These are phyloP conservation scores for Thermothelomyces thermophilus DNA, from an alignment of 2,329 filamentous ascomycete genomes.

Conservation along the genomic window DNA sequence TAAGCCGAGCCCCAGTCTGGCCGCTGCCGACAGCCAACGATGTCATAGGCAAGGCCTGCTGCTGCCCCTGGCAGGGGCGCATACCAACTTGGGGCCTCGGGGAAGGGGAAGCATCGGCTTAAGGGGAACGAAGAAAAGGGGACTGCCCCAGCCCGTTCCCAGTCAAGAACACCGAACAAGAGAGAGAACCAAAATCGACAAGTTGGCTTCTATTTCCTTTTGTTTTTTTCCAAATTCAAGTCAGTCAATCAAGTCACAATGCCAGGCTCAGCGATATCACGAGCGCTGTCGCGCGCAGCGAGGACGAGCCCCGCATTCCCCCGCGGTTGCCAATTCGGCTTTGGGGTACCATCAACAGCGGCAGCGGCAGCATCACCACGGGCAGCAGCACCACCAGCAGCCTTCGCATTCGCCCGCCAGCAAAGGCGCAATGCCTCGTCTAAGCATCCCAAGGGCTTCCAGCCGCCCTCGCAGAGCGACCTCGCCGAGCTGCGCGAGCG, in stretches of 20 bases:
- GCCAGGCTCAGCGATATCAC: constrained; percentile 35
- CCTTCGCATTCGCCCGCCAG: constrained; percentile 18
- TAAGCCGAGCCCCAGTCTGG: constrained; percentile 14
- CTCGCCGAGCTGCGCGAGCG: constrained; percentile 74
- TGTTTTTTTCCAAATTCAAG: no score
- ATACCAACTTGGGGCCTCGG: neutral
- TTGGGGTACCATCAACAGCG: constrained; percentile 4
- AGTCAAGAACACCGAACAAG: neutral
- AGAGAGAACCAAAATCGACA: neutral
- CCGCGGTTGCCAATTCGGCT: constrained; percentile 27
- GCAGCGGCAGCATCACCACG: neutral
- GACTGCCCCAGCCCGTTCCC: neutral
- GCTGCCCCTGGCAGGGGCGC: constrained; percentile 3
- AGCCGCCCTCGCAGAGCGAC: constrained; percentile 63
- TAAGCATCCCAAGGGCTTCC: constrained; percentile 57
- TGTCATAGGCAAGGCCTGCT: neutral
- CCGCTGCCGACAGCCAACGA: constrained; percentile 5
- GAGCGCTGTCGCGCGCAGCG: constrained; percentile 28
- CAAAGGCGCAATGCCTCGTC: constrained; percentile 48
- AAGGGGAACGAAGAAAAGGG: constrained; percentile 4
- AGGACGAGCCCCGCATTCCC: constrained; percentile 14
- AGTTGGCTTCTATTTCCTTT: neutral
- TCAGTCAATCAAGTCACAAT: constrained; percentile 26
- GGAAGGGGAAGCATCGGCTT: constrained; percentile 14
- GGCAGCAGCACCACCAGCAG: constrained; percentile 22